Percentiles rank a stretch among this genome's conserved stretches.
Conservation (phyloP, 2,329 filamentous ascomycete species). For the Alternaria sp. region DNA sequence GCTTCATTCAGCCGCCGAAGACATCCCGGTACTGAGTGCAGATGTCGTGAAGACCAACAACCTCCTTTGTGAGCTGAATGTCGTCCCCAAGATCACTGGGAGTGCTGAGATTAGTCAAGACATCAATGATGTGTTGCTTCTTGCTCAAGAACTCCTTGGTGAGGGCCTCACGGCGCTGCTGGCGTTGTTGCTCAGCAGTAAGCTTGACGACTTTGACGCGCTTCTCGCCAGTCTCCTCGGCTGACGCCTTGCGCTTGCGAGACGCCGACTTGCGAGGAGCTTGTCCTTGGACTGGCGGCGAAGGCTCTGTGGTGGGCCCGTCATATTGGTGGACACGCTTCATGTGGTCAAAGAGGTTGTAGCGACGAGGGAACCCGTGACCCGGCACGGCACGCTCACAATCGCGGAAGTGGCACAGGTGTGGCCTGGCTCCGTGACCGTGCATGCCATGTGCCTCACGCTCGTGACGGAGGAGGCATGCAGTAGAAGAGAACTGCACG, state of each 20-base stretch:
- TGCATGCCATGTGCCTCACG: conserved; percentile 96
- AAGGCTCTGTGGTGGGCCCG: conserved; percentile 44
- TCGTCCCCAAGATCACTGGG: conserved; percentile 47
- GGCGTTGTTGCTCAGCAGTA: conserved; percentile 45
- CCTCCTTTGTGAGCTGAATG: conserved; percentile 47
- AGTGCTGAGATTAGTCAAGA: conserved; percentile 39
- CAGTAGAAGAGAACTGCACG: conserved; percentile 91
- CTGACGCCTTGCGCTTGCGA: conserved; percentile 47
- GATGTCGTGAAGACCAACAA: conserved; percentile 46
- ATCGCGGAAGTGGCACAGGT: conserved; percentile 84
- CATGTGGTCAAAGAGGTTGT: conserved; percentile 98
- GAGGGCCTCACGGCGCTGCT: conserved; percentile 42
- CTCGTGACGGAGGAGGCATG: conserved; percentile 92
- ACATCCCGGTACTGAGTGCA: conserved; percentile 44
- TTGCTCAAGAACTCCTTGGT: conserved; percentile 44
- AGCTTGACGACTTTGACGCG: conserved; percentile 44
- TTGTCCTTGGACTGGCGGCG: conserved; percentile 39
- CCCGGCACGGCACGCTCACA: conserved; percentile 84
- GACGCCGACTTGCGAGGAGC: conserved; percentile 36
- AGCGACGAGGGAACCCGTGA: conserved; percentile 91
- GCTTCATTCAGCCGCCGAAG: conserved; percentile 43
- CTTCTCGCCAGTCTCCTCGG: conserved; percentile 45
- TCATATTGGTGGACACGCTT: conserved; percentile 81
- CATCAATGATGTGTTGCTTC: conserved; percentile 47
- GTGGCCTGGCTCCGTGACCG: conserved; percentile 91